A percentile compares a stretch with the other conserved stretches of the same genome.
phyloP scores from a whole-genome alignment of 192 early-diverging fungal species.

The Phycomyces blakesleeanus region DNA sequence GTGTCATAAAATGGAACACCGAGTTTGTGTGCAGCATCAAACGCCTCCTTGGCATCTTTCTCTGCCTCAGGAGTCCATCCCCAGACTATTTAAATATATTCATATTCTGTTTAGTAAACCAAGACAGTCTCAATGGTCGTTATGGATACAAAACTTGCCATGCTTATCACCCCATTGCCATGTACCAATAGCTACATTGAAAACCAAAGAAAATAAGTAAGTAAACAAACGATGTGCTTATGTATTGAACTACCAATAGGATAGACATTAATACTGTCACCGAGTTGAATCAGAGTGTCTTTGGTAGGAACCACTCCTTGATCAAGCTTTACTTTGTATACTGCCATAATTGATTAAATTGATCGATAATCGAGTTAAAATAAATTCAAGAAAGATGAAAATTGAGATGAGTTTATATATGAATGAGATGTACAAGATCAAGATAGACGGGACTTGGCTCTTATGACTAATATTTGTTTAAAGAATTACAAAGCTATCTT shows the following conservation, averaged over 20 bases:
- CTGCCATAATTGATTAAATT: background rate
- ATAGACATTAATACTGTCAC: conserved; percentile 28
- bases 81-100: conserved; percentile 3
- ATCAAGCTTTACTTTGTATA: conserved; percentile 2
- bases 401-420: background rate
- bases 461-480: too few species aligned
- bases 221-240: too few species aligned
- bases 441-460: too few species aligned
- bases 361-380: too few species aligned
- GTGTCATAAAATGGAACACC: conserved; percentile 51
- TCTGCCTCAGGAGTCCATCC: conserved; percentile 43
- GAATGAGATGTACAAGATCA: too few species aligned
- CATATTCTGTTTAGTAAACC: background rate
- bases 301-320: conserved; percentile 29
- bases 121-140: background rate
- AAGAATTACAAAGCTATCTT: too few species aligned
- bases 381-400: background rate
- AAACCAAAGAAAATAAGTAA: too few species aligned
- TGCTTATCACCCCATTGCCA: conserved; percentile 46
- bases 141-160: background rate
- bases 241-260: conserved; percentile 39
- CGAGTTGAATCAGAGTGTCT: conserved; percentile 37
- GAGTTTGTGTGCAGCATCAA: conserved; percentile 29
- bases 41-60: conserved; percentile 38
- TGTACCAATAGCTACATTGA: conserved; percentile 38